Conservation (phyloP, 2,329 filamentous ascomycete genomes). For the Verticillium albo-atrum region DNA sequence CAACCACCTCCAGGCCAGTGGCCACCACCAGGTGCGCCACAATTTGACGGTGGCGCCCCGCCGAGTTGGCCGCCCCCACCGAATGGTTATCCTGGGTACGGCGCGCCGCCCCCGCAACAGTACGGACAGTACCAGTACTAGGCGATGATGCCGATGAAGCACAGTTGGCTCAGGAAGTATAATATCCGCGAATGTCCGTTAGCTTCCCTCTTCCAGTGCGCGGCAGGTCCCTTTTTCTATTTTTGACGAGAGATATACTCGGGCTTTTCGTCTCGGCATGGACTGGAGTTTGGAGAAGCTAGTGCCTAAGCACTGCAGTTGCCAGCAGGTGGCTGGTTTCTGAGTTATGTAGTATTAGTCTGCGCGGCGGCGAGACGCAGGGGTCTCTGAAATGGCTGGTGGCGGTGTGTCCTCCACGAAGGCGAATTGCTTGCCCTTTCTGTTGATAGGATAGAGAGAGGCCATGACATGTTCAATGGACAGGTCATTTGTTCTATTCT, state of each 20-base stretch:
- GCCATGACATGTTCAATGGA: too few relatives aligned
- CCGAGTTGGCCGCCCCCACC: slow-evolving; percentile 23
- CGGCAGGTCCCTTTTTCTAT: background rate
- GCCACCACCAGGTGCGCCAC: background rate
- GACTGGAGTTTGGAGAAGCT: background rate
- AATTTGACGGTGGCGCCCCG: slow-evolving; percentile 11
- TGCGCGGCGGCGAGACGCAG: background rate
- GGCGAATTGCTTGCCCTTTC: too few relatives aligned
- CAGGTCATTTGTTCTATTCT: too few relatives aligned
- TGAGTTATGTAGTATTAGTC: background rate
- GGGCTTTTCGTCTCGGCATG: background rate
- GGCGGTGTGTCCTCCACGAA: too few relatives aligned
- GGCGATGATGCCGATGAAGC: background rate
- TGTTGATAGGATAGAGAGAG: too few relatives aligned
- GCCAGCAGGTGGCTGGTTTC: background rate
- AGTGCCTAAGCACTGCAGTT: background rate
- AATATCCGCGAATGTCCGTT: background rate
- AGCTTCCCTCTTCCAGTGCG: background rate
- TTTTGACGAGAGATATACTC: background rate
- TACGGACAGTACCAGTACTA: slow-evolving; percentile 31
- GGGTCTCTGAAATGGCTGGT: too few relatives aligned
- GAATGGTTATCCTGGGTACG: slow-evolving; percentile 24
- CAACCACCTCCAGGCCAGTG: slow-evolving; percentile 3
- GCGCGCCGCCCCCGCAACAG: slow-evolving; percentile 26
- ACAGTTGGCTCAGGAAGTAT: background rate